phyloP scores from a whole-genome alignment of 352 stramenopile genomes.

The Phytophthora foliorum region DNA sequence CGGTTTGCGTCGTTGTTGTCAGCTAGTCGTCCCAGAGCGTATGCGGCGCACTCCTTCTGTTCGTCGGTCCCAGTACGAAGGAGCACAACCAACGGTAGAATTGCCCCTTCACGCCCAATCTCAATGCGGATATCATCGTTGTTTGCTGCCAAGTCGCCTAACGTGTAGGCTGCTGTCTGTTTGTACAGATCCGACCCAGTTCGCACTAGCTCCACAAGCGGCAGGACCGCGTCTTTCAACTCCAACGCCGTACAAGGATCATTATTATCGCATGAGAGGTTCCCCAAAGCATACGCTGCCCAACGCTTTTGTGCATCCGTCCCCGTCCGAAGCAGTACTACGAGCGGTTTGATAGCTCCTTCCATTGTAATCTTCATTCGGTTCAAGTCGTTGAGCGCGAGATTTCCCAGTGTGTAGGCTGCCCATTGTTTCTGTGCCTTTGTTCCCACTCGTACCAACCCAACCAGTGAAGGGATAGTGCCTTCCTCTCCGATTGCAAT shows the following conservation, averaged over 20 bases:
- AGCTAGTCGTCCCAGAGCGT: constrained; percentile 11
- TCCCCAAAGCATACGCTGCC: constrained; percentile 10
- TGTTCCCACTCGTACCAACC: constrained; percentile 10
- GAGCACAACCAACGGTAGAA: constrained; percentile 14
- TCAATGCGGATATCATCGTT: neutral
- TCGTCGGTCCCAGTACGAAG: neutral
- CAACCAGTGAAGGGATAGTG: neutral
- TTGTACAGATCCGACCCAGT: constrained; percentile 8
- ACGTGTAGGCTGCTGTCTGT: constrained; percentile 1
- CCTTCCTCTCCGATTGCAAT: constrained; percentile 10
- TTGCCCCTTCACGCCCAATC: constrained; percentile 7
- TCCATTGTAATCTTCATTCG: constrained; percentile 1
- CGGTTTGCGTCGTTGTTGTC: constrained; percentile 8
- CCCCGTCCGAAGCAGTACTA: constrained; percentile 2
- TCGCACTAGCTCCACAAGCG: constrained; percentile 9
- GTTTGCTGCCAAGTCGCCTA: constrained; percentile 11
- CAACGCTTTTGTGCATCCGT: constrained; percentile 12
- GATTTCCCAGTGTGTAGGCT: constrained; percentile 3
- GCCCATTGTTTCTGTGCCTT: constrained; percentile 15
- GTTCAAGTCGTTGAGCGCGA: constrained; percentile 1
- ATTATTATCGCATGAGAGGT: constrained; percentile 7
- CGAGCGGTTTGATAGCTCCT: constrained; percentile 4
- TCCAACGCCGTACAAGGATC: neutral
- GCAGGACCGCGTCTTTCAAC: neutral
- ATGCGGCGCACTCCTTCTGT: constrained; percentile 14